Evolutionary conservation across 2,329 filamentous ascomycete species (phyloP), one percentile per base, ranked within the genome.

Genomic region (Pseudocercospora fuligena): DNA sequence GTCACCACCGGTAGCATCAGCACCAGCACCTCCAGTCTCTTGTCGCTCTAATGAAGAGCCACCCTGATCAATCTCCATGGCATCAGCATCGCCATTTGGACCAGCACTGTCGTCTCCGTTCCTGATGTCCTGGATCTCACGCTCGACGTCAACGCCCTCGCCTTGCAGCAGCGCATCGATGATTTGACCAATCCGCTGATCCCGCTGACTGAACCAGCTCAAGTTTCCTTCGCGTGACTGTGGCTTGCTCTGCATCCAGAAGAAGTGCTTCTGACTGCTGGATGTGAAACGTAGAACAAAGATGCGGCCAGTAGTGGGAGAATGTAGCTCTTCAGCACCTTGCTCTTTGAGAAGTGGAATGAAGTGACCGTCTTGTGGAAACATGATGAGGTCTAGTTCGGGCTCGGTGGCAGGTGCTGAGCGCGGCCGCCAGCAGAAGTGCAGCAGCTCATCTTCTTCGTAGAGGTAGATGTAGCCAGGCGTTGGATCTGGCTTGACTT

Each of bases 351-450:
- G 69, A 4, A 73, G 66, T 23, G 94, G 93, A 12, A 89, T 85
- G 81, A 99, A 99, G 75, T 88, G 90, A 73, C 92, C 92, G 79
- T 99, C 96, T 62, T 87, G 86, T 23, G 95, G 94, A 61, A 99
- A 90, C 92, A 97, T 97, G 74, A 97, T 88, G 43, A 99, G 87
- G 78, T 99, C 94, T 69, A 97, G 82, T 67, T 95, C 91, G 65
- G 94, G 90, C 66, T 91, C 82, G 69, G 91, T 87, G 72, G 92
- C 81, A 23, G 89, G 84, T 66, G 88, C 87, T 72, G 85, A 86
- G 72, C 95, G 90, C 75, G 92, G 89, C 72, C 94, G 91, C 96
- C 96, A 99, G 87, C 94, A 97, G 83, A 99, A 97, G 83, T 97
- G 94, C 68, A 97, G 86, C 67, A 99, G 87, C 61, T 97, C 94